Conservation (phyloP, 352 stramenopile species). For the Thraustochytrium striatum region DNA sequence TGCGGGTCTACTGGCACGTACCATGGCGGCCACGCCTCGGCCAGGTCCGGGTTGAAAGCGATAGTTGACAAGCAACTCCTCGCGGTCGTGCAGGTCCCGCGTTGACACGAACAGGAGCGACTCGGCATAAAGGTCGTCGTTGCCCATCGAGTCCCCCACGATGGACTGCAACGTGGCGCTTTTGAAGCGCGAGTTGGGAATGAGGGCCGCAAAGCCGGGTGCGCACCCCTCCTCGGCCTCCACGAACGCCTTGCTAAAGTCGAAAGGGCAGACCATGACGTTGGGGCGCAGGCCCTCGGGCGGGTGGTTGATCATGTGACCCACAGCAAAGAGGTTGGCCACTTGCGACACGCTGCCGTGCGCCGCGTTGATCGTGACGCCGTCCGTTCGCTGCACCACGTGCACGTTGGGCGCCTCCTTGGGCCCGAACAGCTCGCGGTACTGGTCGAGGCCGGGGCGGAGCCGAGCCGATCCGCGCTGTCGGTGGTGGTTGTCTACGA, state of each 20-base stretch:
- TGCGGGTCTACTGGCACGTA: constrained; percentile 10
- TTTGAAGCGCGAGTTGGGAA: constrained; percentile 27
- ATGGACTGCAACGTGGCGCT: neutral
- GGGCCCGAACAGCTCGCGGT: constrained; percentile 27
- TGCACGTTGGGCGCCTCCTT: constrained; percentile 13
- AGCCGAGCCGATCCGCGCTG: too few species aligned
- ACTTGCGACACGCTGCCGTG: constrained; percentile 5
- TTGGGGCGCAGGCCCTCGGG: neutral
- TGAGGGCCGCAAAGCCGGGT: constrained; percentile 1
- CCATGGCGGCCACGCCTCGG: neutral
- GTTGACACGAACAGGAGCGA: constrained; percentile 3
- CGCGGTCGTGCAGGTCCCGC: neutral
- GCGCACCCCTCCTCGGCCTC: neutral
- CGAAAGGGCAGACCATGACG: constrained; percentile 28
- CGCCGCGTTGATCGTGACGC: constrained; percentile 14
- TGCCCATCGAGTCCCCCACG: too few species aligned
- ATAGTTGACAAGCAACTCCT: constrained; percentile 44
- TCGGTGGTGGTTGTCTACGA: neutral
- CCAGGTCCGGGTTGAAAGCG: constrained; percentile 5
- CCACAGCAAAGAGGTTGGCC: constrained; percentile 23
- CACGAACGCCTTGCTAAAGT: constrained; percentile 4
- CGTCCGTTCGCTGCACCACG: constrained; percentile 13
- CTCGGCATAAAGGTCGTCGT: constrained; percentile 13
- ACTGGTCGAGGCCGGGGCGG: too few species aligned
- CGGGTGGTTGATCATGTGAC: constrained; percentile 40